phyloP scores from a whole-genome alignment of 2,329 filamentous ascomycete species.

The Curvularia eragrostidis region DNA sequence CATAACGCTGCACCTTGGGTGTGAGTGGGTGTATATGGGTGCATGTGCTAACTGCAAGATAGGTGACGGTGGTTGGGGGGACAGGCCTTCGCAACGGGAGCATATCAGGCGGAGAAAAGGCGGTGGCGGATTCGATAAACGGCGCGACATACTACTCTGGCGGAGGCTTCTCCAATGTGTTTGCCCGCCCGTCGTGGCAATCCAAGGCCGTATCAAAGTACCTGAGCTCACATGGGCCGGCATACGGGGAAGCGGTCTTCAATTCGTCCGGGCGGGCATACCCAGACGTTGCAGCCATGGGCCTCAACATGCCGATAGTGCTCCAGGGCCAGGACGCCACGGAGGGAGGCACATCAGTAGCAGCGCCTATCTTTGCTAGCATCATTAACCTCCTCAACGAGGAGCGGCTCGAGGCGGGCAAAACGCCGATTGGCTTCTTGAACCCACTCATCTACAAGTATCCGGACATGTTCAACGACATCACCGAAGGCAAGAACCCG shows the following conservation, averaged over 20 bases:
- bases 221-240: slow-evolving; percentile 12
- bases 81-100: slow-evolving; percentile 44
- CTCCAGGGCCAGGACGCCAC: slow-evolving; percentile 41
- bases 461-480: slow-evolving; percentile 53
- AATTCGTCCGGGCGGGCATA: slow-evolving; percentile 59
- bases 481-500: slow-evolving; percentile 36
- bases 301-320: slow-evolving; percentile 52
- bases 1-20: not conserved
- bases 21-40: not conserved
- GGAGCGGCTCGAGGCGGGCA: slow-evolving; percentile 57
- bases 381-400: slow-evolving; percentile 68
- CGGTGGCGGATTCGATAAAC: slow-evolving; percentile 27
- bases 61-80: slow-evolving; percentile 65
- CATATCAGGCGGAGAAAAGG: slow-evolving; percentile 56
- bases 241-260: slow-evolving; percentile 18
- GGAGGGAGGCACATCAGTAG: slow-evolving; percentile 59
- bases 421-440: slow-evolving; percentile 60
- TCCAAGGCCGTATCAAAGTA: slow-evolving; percentile 27
- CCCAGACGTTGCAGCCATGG: slow-evolving; percentile 67
- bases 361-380: slow-evolving; percentile 63
- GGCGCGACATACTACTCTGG: slow-evolving; percentile 26
- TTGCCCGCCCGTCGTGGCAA: slow-evolving; percentile 58
- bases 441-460: slow-evolving; percentile 64
- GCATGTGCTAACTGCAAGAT: not conserved
- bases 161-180: slow-evolving; percentile 56